These are phyloP conservation scores for Silybum marianum DNA, from an alignment of 129 eudicot genomes.

Conservation along the genomic window DNA sequence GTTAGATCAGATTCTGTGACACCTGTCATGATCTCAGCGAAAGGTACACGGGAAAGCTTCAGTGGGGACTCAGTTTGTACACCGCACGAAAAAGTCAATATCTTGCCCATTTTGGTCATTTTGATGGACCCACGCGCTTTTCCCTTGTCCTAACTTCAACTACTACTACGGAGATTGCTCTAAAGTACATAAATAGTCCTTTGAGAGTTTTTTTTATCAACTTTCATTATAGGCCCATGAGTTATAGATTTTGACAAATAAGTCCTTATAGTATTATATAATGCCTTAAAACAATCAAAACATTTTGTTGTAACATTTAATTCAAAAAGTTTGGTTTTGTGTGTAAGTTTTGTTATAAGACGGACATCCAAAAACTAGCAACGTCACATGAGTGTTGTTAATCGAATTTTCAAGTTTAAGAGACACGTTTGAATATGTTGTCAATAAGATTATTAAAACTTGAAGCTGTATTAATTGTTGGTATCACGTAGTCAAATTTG, in stretches of 20 bases:
- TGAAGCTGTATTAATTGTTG: no score
- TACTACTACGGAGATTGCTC: conserved; percentile 14
- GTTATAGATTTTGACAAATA: not conserved
- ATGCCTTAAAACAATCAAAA: no score
- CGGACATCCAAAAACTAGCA: not conserved
- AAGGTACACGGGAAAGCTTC: conserved; percentile 4
- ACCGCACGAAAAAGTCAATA: conserved; percentile 30
- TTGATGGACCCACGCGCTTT: conserved; percentile 31
- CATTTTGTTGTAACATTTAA: no score
- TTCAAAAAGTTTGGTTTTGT: no score
- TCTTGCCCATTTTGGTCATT: conserved; percentile 16
- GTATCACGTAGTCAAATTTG: no score
- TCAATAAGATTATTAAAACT: not conserved
- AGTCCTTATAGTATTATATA: not conserved
- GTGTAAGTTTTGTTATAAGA: no score
- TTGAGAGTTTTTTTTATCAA: not conserved
- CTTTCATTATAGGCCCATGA: not conserved
- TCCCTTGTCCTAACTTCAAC: conserved; percentile 21
- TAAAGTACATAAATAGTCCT: not conserved
- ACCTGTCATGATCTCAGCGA: conserved; percentile 15
- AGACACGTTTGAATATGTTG: not conserved
- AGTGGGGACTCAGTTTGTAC: conserved; percentile 16
- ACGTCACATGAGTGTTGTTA: not conserved
- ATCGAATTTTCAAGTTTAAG: not conserved
- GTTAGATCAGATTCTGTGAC: not conserved